Evolutionary conservation across 1,139 yeast species (phyloP), one percentile per base, ranked within the genome.

Genomic region (Yamadazyma diddensiae): DNA sequence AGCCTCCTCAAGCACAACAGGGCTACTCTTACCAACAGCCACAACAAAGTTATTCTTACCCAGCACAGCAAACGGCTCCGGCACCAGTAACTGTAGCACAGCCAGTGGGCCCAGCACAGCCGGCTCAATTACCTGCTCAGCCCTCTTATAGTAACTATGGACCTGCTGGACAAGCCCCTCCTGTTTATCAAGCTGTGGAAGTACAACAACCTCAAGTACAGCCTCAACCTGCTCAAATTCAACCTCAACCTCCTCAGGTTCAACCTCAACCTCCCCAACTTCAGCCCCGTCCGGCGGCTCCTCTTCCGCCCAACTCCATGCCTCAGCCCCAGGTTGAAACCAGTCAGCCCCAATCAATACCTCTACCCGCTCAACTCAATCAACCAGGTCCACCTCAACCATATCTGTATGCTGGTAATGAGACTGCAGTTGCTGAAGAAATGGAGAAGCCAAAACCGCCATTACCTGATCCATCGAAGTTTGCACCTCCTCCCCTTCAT

Each of bases 401-500:
- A 10, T 31, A 21, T 19, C 24, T 14, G 6, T 22, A 21, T 16
- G 39, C 35, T 26, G 36, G 40, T 23, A 17, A 33, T 27, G 19
- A 5, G 8, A 6, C 21, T 13, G 24, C 18, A 15, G 15, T 17
- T n/a, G 13, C 27, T 4, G 21, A 27, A 5, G 35, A 21, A 28
- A 24, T 26, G 5, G 40, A 24, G 17, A 35, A 19, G 29, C 51
- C 53, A 6, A 50, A 47, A 24, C 29, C 45, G 11, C 61, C 64
- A 1, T 47, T 62, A 11, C 66, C 70, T 0, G 73, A 67, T 34
- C 63, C 70, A 1, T 43, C 55, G 1, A 47, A 57, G 15, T 65
- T 69, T 50, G 63, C 70, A 2, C 70, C 73, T 8, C 75, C 75
- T 3, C 75, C 73, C 2, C 42, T 59, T 6, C 68, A 56, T 36